phyloP scores from a whole-genome alignment of 768 basidiomycete species.

The Podaxis pistillaris region DNA sequence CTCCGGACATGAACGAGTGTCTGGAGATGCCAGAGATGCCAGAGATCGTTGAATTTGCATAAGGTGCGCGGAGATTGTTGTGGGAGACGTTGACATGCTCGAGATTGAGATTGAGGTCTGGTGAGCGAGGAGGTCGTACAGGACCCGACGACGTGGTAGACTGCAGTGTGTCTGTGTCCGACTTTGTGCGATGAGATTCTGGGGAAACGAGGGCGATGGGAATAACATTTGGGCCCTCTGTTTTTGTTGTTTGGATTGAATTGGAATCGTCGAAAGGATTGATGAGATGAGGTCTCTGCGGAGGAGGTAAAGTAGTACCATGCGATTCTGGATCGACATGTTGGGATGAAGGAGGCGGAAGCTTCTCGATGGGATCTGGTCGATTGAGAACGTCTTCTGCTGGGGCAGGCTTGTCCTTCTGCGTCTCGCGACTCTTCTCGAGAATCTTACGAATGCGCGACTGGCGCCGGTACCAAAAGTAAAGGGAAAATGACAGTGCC shows the following conservation, averaged over 20 bases:
- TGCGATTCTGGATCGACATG: slow-evolving; percentile 11
- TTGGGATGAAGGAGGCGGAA: slow-evolving; percentile 29
- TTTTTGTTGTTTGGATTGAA: slow-evolving; percentile 81
- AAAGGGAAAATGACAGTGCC: slow-evolving; percentile 45
- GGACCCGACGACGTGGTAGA: slow-evolving; percentile 45
- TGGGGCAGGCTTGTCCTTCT: slow-evolving; percentile 65
- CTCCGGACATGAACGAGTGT: slow-evolving; percentile 71
- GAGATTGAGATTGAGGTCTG: slow-evolving; percentile 60
- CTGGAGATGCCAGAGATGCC: slow-evolving; percentile 49
- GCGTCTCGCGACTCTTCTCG: slow-evolving; percentile 35
- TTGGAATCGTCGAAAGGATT: slow-evolving; percentile 79
- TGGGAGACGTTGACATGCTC: slow-evolving; percentile 62
- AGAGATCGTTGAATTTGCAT: slow-evolving; percentile 52
- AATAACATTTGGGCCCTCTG: slow-evolving; percentile 82
- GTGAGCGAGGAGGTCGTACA: slow-evolving; percentile 54
- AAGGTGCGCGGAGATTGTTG: slow-evolving; percentile 42
- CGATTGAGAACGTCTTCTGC: slow-evolving; percentile 78
- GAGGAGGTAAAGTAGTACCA: slow-evolving; percentile 23
- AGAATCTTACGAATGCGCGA: slow-evolving; percentile 38
- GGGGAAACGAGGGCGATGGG: slow-evolving; percentile 80
- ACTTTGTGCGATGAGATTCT: slow-evolving; percentile 38
- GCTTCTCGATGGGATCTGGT: slow-evolving; percentile 78
- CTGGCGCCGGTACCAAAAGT: slow-evolving; percentile 66
- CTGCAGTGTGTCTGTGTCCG: slow-evolving; percentile 26
- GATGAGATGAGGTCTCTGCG: slow-evolving; percentile 15